Base-by-base conservation (phyloP, 768 basidiomycete species). In the Kwoniella botswanensis region DNA sequence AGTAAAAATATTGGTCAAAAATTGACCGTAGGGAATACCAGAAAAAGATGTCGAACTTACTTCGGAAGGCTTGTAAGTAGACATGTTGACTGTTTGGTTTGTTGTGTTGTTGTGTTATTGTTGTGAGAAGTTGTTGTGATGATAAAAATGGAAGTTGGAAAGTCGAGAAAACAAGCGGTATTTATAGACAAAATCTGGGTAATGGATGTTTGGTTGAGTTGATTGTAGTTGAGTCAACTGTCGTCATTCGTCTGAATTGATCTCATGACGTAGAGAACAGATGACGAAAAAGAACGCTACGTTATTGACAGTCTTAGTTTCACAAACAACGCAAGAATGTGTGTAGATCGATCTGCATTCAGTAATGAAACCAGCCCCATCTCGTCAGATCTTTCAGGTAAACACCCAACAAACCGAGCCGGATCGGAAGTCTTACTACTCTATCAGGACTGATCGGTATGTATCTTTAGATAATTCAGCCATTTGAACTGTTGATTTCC, bases 11-110 rank as follows among this genome's bases (percentile, higher is more conserved):
- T 13, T 15, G 59, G 13, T 21, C 7, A 35, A 22, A n/a, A 18
- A 21, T 9, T 29, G 21, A 4, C 18, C 0, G 57, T 10, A 22
- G 55, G 26, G 1, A 35, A 22, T 22, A 54, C 5, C 53, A 41
- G 1, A 21, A 13, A 62, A 42, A 54, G 5, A 24, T 50, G 12
- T 18, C 11, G 21, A 21, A 76, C 79, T 63, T 44, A 81, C 79
- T 74, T 84, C 84, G 65, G 79, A 70, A 35, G 85, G 84, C 81
- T 84, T 84, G 83, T 84, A 85, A 65, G 80, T 80, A 74, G 82
- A 82, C 79, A 81, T 81, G 56, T 72, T 74, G 65, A 35, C 68
- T 71, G 62, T 17, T 70, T 70, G 61, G 71, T 69, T 68, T 44
- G 67, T 64, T 58, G 24, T 22, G 62, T 58, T 65, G 62, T 44